phyloP scores from a whole-genome alignment of 148 eudicot species.

The Heliamphora exappendiculata region DNA sequence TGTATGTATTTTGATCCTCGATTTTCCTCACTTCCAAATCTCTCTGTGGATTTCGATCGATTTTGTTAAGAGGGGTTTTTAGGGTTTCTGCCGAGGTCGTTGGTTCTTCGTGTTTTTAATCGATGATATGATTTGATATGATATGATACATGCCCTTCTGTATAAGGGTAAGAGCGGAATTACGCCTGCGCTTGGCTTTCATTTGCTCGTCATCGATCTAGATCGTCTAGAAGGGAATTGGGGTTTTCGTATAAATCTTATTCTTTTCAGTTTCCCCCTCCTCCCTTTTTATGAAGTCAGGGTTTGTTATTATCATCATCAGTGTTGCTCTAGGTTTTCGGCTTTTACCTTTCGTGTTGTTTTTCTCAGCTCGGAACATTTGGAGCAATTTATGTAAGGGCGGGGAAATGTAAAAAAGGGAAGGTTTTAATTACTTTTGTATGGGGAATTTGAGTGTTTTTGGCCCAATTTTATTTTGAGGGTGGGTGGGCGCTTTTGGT shows the following conservation, averaged over 20 bases:
- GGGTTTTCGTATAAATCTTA: neutral
- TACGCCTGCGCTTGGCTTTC: neutral
- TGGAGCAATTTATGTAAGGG: neutral
- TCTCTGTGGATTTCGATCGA: neutral
- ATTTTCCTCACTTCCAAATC: slow-evolving; percentile 2
- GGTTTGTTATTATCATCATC: neutral
- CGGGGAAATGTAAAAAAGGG: neutral
- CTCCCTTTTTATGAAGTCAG: neutral
- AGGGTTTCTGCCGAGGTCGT: slow-evolving; percentile 5
- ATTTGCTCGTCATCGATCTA: neutral
- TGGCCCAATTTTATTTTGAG: neutral
- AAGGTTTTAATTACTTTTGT: neutral
- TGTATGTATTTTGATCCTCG: neutral
- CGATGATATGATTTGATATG: neutral
- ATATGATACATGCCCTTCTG: neutral
- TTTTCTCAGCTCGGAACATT: neutral
- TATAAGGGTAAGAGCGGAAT: slow-evolving; percentile 1
- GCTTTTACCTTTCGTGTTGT: neutral
- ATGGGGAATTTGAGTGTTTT: neutral
- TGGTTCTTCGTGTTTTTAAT: too few species aligned
- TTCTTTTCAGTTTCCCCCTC: neutral
- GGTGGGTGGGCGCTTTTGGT: neutral
- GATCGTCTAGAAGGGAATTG: neutral
- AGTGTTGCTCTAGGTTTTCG: neutral
- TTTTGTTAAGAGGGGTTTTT: neutral